A percentile compares a stretch with the other conserved stretches of the same genome.
Evolutionary conservation across 306 rosid species (phyloP).

Genomic region (Sindora glabra): DNA sequence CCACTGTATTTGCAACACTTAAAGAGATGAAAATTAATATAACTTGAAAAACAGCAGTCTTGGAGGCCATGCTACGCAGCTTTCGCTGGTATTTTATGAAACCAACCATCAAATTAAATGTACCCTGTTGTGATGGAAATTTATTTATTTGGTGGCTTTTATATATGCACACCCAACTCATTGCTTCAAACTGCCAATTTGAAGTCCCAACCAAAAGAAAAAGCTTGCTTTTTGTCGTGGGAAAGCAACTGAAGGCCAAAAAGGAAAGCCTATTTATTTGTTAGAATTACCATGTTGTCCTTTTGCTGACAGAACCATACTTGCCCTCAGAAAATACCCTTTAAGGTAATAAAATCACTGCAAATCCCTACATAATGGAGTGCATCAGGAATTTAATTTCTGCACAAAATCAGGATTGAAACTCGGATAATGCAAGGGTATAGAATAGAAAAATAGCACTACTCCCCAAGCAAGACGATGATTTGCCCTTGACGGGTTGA

Average conservation of each 20-base stretch:
- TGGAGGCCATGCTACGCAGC: slow-evolving; percentile 36
- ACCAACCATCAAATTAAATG: slow-evolving; percentile 7
- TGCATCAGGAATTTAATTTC: too few relatives aligned
- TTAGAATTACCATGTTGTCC: slow-evolving; percentile 11
- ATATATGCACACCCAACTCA: background rate
- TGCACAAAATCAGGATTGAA: too few relatives aligned
- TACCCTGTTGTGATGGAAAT: slow-evolving; percentile 2
- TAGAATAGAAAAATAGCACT: too few relatives aligned
- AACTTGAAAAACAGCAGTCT: slow-evolving; percentile 13
- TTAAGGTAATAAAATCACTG: too few relatives aligned
- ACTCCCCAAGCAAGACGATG: too few relatives aligned
- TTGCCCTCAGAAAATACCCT: background rate
- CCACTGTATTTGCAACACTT: slow-evolving; percentile 23
- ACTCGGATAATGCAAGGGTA: too few relatives aligned
- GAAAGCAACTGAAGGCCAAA: slow-evolving; percentile 26
- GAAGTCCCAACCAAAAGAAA: slow-evolving; percentile 4
- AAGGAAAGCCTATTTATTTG: slow-evolving; percentile 16
- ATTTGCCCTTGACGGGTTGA: too few relatives aligned
- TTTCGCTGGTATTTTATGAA: background rate
- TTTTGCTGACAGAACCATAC: background rate
- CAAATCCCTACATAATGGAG: too few relatives aligned
- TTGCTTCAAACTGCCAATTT: too few relatives aligned
- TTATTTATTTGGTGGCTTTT: slow-evolving; percentile 11
- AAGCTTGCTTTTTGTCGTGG: slow-evolving; percentile 36
- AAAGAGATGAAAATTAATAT: slow-evolving; percentile 22